phyloP scores from a whole-genome alignment of 257 asterid genomes.

The Plantago major region DNA sequence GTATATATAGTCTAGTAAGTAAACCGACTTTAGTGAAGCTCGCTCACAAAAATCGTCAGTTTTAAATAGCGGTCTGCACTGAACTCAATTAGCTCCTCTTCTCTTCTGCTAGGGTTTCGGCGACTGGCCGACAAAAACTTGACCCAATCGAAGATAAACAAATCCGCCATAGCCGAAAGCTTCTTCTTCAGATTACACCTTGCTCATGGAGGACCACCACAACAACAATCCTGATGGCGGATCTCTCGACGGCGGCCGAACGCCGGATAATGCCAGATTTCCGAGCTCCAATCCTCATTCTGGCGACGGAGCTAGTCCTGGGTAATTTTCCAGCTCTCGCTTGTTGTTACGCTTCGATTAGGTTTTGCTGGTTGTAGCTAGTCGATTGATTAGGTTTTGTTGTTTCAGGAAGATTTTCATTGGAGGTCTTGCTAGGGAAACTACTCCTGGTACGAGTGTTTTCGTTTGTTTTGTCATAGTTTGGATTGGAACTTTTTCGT shows the following conservation, averaged over 20 bases:
- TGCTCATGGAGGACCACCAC: slow-evolving; percentile 8
- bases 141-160: neutral
- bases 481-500: no score
- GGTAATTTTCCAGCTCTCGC: slow-evolving; percentile 22
- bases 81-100: neutral
- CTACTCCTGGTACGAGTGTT: slow-evolving; percentile 39
- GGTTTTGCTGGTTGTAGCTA: neutral
- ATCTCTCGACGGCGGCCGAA: slow-evolving; percentile 23
- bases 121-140: slow-evolving; percentile 14
- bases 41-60: no score
- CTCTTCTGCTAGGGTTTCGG: slow-evolving; percentile 21
- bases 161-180: neutral
- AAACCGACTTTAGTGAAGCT: no score
- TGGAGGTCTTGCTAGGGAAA: slow-evolving; percentile 61
- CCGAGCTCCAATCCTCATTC: neutral
- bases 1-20: no score
- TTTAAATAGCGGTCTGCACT: no score
- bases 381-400: slow-evolving; percentile 3
- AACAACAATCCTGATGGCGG: slow-evolving; percentile 20
- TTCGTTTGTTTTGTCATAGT: no score
- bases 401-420: slow-evolving; percentile 50
- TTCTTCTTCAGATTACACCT: neutral
- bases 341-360: neutral
- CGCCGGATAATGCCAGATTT: neutral
- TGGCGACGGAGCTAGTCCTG: slow-evolving; percentile 44